Conservation (phyloP, 78 protist species). For the Diacronema lutheri region DNA sequence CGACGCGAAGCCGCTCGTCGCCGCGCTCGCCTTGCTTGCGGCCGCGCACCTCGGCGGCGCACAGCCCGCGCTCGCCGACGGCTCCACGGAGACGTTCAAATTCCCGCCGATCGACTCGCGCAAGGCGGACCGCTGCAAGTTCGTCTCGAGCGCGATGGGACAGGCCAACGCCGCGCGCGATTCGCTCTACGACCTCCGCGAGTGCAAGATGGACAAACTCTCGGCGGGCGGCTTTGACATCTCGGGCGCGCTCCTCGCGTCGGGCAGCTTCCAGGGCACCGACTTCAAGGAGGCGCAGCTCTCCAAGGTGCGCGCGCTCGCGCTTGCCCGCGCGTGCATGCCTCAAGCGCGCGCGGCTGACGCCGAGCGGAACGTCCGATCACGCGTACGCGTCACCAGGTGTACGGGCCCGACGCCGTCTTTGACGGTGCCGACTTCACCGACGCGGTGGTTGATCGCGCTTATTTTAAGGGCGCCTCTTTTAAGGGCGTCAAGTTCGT, state of each 20-base stretch:
- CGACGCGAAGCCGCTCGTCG: too few relatives aligned
- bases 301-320: conserved; percentile 35
- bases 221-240: conserved; percentile 4
- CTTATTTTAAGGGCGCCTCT: conserved; percentile 5
- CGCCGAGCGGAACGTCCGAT: too few relatives aligned
- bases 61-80: background rate
- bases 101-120: background rate
- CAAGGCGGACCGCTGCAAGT: conserved; percentile 18
- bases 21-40: too few relatives aligned
- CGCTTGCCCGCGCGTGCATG: too few relatives aligned
- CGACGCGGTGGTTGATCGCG: conserved; percentile 37
- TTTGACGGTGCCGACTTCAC: conserved; percentile 45
- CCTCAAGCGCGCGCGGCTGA: too few relatives aligned
- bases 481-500: background rate
- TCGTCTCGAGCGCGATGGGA: conserved; percentile 24
- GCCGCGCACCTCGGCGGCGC: too few relatives aligned
- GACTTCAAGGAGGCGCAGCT: conserved; percentile 31
- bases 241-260: conserved; percentile 29
- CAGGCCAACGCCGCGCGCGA: conserved; percentile 30
- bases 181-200: conserved; percentile 31
- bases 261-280: background rate
- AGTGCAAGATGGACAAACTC: background rate
- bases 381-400: background rate
- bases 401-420: conserved; percentile 11
- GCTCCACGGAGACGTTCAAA: background rate